A percentile compares a stretch with the other conserved stretches of the same genome.
These are phyloP conservation scores for Euphorbia corollata DNA, from an alignment of 441 rosid species.

Conservation along the genomic window DNA sequence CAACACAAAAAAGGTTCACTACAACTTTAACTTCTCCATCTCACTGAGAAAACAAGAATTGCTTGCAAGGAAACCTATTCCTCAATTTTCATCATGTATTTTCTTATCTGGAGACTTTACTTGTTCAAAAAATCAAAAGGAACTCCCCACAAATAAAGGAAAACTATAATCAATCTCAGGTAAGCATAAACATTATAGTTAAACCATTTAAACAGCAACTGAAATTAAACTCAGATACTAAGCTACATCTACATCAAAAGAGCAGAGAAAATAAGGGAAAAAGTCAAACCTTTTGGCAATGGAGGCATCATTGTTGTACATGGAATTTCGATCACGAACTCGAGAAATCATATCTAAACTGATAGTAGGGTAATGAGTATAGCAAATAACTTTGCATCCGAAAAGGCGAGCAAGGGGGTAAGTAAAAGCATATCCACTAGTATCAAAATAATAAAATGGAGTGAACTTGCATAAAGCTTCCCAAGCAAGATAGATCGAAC, in stretches of 20 bases:
- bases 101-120: not conserved
- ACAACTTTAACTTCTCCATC: not conserved
- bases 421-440: slow-evolving; percentile 84
- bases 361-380: slow-evolving; percentile 90
- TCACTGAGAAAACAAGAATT: not conserved
- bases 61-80: not conserved
- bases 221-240: not conserved
- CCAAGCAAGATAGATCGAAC: slow-evolving; percentile 77
- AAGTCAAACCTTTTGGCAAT: slow-evolving; percentile 59
- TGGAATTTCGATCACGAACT: slow-evolving; percentile 55
- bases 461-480: slow-evolving; percentile 79
- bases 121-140: not conserved
- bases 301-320: slow-evolving; percentile 67
- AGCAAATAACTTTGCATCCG: slow-evolving; percentile 89
- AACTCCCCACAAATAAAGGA: not conserved
- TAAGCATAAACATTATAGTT: too few species aligned
- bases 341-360: slow-evolving; percentile 87
- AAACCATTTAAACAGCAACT: not conserved
- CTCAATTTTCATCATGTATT: not conserved
- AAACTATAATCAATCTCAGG: not conserved
- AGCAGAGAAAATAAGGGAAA: slow-evolving; percentile 2
- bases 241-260: not conserved
- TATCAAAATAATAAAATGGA: slow-evolving; percentile 63
- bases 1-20: not conserved
- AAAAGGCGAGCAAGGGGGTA: slow-evolving; percentile 79